Conservation (phyloP, 75 land plant species). For the Cunninghamia lanceolata region DNA sequence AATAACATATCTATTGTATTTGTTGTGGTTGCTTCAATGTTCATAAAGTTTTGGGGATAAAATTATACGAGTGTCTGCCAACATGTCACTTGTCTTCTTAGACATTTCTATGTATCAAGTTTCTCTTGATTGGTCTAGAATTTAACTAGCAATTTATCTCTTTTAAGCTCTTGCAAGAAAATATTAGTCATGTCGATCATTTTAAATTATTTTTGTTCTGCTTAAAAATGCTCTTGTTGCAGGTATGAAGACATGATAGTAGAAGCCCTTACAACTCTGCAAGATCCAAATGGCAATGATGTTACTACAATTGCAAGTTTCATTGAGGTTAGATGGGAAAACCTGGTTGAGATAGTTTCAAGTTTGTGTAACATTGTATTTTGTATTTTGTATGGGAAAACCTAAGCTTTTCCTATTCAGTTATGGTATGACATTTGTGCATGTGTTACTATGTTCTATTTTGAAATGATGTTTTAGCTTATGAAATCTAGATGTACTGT, state of each 20-base stretch:
- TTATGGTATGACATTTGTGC: neutral
- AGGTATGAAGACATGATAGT: conserved; percentile 70
- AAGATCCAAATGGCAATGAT: conserved; percentile 76
- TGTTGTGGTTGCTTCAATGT: neutral
- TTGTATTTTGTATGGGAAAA: neutral
- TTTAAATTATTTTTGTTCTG: neutral
- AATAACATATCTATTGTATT: neutral
- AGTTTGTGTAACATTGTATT: neutral
- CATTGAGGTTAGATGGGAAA: conserved; percentile 60
- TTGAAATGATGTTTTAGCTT: neutral
- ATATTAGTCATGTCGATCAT: neutral
- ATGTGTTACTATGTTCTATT: neutral
- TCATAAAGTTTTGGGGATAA: too few relatives aligned
- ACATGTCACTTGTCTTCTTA: neutral
- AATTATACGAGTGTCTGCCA: neutral
- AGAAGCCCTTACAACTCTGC: conserved; percentile 66
- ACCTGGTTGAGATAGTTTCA: neutral
- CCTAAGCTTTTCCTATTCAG: neutral
- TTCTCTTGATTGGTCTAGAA: neutral
- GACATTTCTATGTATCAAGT: neutral
- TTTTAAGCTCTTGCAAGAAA: neutral
- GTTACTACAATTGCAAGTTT: conserved; percentile 50
- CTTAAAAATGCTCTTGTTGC: neutral
- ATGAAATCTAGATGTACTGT: neutral
- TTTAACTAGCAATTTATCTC: neutral